phyloP scores from a whole-genome alignment of 108 stramenopile genomes.

The Skeletonema potamos region DNA sequence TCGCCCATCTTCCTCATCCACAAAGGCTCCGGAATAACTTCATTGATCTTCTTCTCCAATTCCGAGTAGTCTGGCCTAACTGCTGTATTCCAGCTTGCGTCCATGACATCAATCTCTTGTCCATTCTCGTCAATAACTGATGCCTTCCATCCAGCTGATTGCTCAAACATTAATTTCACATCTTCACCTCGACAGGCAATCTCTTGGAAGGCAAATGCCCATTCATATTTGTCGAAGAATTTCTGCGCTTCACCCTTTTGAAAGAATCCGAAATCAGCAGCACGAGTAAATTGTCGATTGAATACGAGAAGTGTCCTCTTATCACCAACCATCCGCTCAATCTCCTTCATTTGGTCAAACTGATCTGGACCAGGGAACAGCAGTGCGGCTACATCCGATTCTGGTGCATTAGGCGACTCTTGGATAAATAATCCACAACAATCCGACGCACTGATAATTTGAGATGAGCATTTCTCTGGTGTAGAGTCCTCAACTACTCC shows the following conservation, averaged over 20 bases:
- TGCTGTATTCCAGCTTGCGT: constrained; percentile 20
- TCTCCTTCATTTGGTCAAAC: constrained; percentile 48
- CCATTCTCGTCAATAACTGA: constrained; percentile 49
- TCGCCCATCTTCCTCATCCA: constrained; percentile 77
- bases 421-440: constrained; percentile 70
- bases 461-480: constrained; percentile 46
- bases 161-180: constrained; percentile 64
- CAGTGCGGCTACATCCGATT: constrained; percentile 56
- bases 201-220: constrained; percentile 74
- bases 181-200: constrained; percentile 70
- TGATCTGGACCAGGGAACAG: constrained; percentile 66
- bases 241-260: constrained; percentile 26
- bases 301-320: constrained; percentile 54
- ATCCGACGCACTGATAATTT: constrained; percentile 54
- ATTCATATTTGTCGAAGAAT: constrained; percentile 48
- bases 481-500: constrained; percentile 48
- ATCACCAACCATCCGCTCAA: constrained; percentile 61
- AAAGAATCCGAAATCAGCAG: constrained; percentile 66
- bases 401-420: constrained; percentile 51
- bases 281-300: constrained; percentile 60
- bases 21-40: constrained; percentile 62
- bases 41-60: constrained; percentile 63
- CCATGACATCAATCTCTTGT: constrained; percentile 47
- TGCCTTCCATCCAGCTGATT: constrained; percentile 49
- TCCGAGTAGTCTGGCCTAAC: constrained; percentile 52